Evolutionary conservation across 2,329 filamentous ascomycete genomes (phyloP), one percentile per base, ranked within the genome.

Genomic region (Drechslerella stenobrocha): DNA sequence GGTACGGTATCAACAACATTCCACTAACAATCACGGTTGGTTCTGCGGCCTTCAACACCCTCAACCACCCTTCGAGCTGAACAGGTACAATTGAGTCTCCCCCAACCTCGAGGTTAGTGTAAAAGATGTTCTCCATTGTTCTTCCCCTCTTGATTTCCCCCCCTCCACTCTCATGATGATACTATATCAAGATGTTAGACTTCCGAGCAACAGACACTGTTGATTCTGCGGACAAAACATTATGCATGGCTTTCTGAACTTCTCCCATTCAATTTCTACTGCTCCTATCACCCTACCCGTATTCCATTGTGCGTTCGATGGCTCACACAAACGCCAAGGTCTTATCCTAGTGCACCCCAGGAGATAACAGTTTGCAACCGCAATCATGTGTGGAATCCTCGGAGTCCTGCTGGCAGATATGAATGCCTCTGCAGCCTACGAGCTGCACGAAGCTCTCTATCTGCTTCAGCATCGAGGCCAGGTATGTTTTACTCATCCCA

Each of bases 381-480:
- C 48, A 75, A 79, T 70, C 40, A 86, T 86, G 83, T 86, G 83
- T 76, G 83, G 83, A 73, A 83, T 86, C 71, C 78, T 85, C 60
- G 83, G 79, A 70, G 76, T 85, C 52, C 83, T 86, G 70, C 79
- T 85, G 69, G 83, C 82, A 69, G 80, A 84, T 72, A 77, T 80
- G 69, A 79, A 77, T 48, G 77, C 78, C 52, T 74, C 78, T 48
- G 85, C 85, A 28, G 83, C 83, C 13, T 79, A 83, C 67, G 86
- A 88, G 71, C 79, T 89, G 40, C 86, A 89, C 75, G 86, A 89
- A 76, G 81, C 82, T 37, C 79, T 88, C n/a, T 88, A 87, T 76
- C 84, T 84, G 72, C 82, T 89, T 7, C 86, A 87, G 75, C 82
- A 80, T 74, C 37, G 70, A 74, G 72, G 72, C 7, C 72, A 74